Evolutionary conservation across 2,329 filamentous ascomycete species (phyloP), one percentile per base, ranked within the genome.

Genomic region (Microascus cirrosus): DNA sequence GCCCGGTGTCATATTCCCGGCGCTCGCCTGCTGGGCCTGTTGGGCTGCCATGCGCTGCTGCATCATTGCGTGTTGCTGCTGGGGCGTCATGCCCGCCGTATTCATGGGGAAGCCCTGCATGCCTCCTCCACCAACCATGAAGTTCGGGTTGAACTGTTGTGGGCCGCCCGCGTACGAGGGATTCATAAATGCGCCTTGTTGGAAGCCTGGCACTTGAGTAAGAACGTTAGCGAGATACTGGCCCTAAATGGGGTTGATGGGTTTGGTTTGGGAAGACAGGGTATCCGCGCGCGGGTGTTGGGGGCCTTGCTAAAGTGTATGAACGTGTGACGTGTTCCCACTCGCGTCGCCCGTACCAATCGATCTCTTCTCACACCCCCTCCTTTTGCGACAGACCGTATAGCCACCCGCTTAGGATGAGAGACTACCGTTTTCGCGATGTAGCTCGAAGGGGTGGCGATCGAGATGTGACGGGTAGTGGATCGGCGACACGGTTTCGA

Each of bases 61-160:
- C 68, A 75, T 74, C 69, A 77, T 73, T 62, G 71, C 69, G 59
- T 72, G 70, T 53, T 70, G 70, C 58, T 74, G 72, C 57, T 78
- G 76, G 56, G 73, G 76, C 57, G 75, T 73, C 70, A 82, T 76
- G 56, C 74, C 74, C 18, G 69, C 68, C 58, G 78, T 71, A 59
- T 78, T 80, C 77, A 84, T 82, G 48, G 76, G 74, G 64, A 79
- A 85, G 24, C 77, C 75, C 50, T 75, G 71, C 75, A 82, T 81
- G 61, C 72, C 39, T 45, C 39, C 72, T 60, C 75, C 70, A 60
- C 69, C 69, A 39, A 70, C 69, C 75, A 84, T 83, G 64, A 83
- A 85, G 67, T 78, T 81, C 55, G 71, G 71, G 55, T 73, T 71
- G 60, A 74, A 68, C 60, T 76, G 75, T 62, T 81, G 80, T 10